phyloP scores from a whole-genome alignment of 176 grass and related monocot species.

The Carex pumila region DNA sequence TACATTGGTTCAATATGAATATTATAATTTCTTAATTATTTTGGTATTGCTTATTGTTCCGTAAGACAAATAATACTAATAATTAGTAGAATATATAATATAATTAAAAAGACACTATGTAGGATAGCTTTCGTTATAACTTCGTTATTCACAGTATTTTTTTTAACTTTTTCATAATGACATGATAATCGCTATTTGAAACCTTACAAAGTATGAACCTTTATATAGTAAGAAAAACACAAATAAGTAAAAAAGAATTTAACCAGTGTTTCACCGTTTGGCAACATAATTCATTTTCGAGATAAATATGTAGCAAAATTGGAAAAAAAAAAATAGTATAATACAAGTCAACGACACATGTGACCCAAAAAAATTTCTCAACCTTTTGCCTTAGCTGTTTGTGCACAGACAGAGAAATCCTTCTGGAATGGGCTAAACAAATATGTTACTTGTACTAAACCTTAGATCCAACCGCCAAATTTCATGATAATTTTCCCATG shows the following conservation, averaged over 20 bases:
- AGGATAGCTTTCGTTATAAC: too few relatives aligned
- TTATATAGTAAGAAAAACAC: not conserved
- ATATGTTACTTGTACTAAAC: not conserved
- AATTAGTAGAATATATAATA: too few relatives aligned
- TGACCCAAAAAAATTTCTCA: not conserved
- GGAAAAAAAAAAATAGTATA: not conserved
- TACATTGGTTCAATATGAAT: too few relatives aligned
- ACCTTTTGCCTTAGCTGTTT: constrained; percentile 1
- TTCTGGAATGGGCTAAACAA: not conserved
- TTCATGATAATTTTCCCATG: not conserved
- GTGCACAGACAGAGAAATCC: not conserved
- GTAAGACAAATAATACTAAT: too few relatives aligned
- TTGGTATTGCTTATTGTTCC: too few relatives aligned
- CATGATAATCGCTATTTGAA: too few relatives aligned
- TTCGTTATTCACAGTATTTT: too few relatives aligned
- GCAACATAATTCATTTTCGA: not conserved
- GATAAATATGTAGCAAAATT: not conserved
- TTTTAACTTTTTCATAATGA: too few relatives aligned
- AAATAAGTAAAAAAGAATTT: not conserved
- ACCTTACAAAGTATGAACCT: too few relatives aligned
- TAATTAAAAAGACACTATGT: too few relatives aligned
- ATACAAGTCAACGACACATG: constrained; percentile 15
- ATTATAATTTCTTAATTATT: too few relatives aligned
- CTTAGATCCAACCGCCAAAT: not conserved
- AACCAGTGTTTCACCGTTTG: not conserved